phyloP scores from a whole-genome alignment of 2,329 filamentous ascomycete species.

The Penicillium sp. region DNA sequence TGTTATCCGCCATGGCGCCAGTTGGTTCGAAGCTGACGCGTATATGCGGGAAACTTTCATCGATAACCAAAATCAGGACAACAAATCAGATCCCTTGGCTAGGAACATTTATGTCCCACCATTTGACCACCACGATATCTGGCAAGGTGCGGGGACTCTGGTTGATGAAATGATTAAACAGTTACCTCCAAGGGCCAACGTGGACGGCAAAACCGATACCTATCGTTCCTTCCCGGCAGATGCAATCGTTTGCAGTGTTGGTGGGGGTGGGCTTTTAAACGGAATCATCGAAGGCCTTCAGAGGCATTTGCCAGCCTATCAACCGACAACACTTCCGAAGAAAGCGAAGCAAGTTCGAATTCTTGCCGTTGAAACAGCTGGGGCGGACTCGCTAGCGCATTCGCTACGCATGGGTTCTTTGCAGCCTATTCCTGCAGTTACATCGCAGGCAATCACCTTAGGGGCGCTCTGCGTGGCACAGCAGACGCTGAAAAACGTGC shows the following conservation, averaged over 20 bases:
- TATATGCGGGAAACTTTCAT: constrained; percentile 57
- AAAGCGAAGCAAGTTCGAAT: constrained; percentile 42
- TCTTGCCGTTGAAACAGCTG: constrained; percentile 70
- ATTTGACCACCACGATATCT: constrained; percentile 41
- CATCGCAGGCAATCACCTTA: constrained; percentile 68
- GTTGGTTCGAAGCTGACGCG: constrained; percentile 68
- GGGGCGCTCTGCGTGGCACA: constrained; percentile 66
- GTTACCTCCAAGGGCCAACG: constrained; percentile 25
- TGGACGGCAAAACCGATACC: neutral
- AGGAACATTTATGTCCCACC: constrained; percentile 39
- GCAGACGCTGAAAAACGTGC: constrained; percentile 63
- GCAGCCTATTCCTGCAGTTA: constrained; percentile 65
- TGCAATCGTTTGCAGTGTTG: constrained; percentile 73
- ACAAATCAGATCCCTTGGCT: neutral
- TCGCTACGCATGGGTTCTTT: constrained; percentile 56
- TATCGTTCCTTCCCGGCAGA: constrained; percentile 51
- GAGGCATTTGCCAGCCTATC: constrained; percentile 14
- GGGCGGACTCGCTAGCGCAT: constrained; percentile 66
- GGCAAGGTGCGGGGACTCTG: constrained; percentile 39
- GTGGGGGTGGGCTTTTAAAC: constrained; percentile 74
- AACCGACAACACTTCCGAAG: neutral
- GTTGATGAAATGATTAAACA: constrained; percentile 39
- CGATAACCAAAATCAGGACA: constrained; percentile 15
- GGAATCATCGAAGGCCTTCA: constrained; percentile 67
- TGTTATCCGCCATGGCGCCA: constrained; percentile 65